Conservation (phyloP, 495 filamentous ascomycete genomes). For the Staphylotrichum tortipilum region DNA sequence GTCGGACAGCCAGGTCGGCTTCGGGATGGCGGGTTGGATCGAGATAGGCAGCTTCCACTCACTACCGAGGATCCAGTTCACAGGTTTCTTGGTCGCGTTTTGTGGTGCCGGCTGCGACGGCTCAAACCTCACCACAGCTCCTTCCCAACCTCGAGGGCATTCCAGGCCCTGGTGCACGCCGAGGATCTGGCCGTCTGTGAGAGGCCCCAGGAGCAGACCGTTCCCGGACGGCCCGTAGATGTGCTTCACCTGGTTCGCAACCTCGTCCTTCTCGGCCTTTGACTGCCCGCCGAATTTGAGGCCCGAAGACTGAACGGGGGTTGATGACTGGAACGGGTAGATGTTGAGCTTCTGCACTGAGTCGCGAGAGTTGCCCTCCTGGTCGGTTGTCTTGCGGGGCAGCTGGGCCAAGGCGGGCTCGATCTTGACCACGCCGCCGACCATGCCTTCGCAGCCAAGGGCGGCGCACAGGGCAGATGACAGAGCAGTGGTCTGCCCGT, state of each 20-base stretch:
- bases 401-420: conserved; percentile 48
- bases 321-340: conserved; percentile 60
- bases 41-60: conserved; percentile 65
- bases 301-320: conserved; percentile 47
- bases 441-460: conserved; percentile 59
- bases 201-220: conserved; percentile 69
- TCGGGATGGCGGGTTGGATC: conserved; percentile 59
- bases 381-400: conserved; percentile 22
- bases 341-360: conserved; percentile 54
- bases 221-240: conserved; percentile 48
- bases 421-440: conserved; percentile 80
- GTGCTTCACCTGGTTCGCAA: conserved; percentile 46
- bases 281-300: conserved; percentile 86
- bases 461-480: conserved; percentile 66
- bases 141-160: conserved; percentile 48
- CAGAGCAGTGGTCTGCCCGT: conserved; percentile 65
- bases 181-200: conserved; percentile 82
- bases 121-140: conserved; percentile 73
- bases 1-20: conserved; percentile 44
- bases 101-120: conserved; percentile 35
- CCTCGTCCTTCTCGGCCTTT: conserved; percentile 62
- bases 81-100: conserved; percentile 40
- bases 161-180: conserved; percentile 34
- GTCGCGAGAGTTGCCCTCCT: conserved; percentile 22
- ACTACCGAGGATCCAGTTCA: conserved; percentile 68